These are phyloP conservation scores for Tricholoma furcatifolium DNA, from an alignment of 768 basidiomycete genomes.

Conservation along the genomic window DNA sequence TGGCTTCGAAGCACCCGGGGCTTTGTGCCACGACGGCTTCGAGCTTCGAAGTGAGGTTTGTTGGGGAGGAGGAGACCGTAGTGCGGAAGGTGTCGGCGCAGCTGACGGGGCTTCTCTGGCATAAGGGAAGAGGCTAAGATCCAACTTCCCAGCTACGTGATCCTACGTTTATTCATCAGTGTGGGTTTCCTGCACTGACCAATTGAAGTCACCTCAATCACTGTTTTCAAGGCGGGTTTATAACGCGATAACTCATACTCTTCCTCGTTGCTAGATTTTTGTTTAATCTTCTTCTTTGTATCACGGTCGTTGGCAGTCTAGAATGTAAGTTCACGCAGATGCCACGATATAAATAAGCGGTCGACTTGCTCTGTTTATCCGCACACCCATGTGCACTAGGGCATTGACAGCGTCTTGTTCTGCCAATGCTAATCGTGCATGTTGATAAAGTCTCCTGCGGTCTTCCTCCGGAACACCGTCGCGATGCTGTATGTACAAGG, in stretches of 20 bases:
- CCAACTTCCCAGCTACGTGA: constrained; percentile 75
- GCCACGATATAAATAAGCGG: not conserved
- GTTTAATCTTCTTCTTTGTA: constrained; percentile 78
- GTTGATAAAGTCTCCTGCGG: constrained; percentile 89
- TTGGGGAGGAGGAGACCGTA: constrained; percentile 53
- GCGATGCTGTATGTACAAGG: constrained; percentile 89
- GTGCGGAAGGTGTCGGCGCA: constrained; percentile 41
- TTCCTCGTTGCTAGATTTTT: constrained; percentile 73
- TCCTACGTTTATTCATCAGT: constrained; percentile 51
- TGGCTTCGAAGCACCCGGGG: constrained; percentile 46
- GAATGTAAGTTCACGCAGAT: not conserved
- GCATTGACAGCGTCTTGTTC: constrained; percentile 96
- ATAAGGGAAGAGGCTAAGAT: constrained; percentile 83
- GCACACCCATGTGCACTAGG: constrained; percentile 75
- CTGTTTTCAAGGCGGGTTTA: constrained; percentile 76
- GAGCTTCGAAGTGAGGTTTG: constrained; percentile 83
- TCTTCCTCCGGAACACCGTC: constrained; percentile 99
- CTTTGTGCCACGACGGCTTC: constrained; percentile 87
- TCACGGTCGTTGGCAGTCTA: constrained; percentile 79
- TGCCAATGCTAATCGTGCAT: constrained; percentile 80
- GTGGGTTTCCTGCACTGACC: not conserved
- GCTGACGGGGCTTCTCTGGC: constrained; percentile 74
- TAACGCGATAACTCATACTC: constrained; percentile 97
- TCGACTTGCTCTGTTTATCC: constrained; percentile 72
- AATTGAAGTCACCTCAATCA: constrained; percentile 68